Percentiles rank a stretch among this genome's conserved stretches.
Evolutionary conservation across 345 rosid genomes (phyloP).

Genomic region (Ricinus communis): DNA sequence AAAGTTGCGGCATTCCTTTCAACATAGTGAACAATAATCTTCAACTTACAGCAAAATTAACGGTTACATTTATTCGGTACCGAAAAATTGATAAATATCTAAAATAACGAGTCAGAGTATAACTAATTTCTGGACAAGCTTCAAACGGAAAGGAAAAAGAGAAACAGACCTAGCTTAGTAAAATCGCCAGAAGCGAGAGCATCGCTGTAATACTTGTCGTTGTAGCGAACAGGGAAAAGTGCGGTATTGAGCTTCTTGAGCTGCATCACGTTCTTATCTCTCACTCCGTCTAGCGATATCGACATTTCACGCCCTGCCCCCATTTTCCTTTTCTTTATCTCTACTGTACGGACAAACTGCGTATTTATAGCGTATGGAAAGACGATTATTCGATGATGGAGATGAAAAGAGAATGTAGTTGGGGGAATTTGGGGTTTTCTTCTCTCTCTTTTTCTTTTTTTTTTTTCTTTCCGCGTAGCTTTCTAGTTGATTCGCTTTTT

Average conservation of each 20-base stretch:
- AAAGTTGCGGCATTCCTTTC: too few species aligned
- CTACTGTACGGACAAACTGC: too few species aligned
- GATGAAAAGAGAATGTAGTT: neutral
- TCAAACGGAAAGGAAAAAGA: neutral
- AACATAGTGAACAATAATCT: too few species aligned
- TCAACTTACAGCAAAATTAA: too few species aligned
- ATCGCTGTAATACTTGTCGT: constrained; percentile 85
- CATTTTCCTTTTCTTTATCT: too few species aligned
- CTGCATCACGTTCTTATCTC: constrained; percentile 98
- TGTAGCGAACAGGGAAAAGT: constrained; percentile 92
- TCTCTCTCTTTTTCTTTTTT: too few species aligned
- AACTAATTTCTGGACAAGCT: neutral
- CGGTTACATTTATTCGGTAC: too few species aligned
- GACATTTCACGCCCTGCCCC: constrained; percentile 72
- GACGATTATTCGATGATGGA: neutral
- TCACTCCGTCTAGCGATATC: constrained; percentile 82
- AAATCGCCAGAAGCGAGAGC: constrained; percentile 86
- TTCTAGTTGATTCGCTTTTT: constrained; percentile 7
- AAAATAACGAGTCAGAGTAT: neutral
- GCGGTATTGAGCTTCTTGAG: constrained; percentile 90
- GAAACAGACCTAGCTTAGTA: constrained; percentile 75
- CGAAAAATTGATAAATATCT: too few species aligned
- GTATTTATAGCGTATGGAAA: too few species aligned
- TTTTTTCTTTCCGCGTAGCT: neutral
- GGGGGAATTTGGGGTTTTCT: constrained; percentile 1